Evolutionary conservation across 345 rosid species (phyloP), one percentile per base, ranked within the genome.

Genomic region (Capsella bursapastoris): DNA sequence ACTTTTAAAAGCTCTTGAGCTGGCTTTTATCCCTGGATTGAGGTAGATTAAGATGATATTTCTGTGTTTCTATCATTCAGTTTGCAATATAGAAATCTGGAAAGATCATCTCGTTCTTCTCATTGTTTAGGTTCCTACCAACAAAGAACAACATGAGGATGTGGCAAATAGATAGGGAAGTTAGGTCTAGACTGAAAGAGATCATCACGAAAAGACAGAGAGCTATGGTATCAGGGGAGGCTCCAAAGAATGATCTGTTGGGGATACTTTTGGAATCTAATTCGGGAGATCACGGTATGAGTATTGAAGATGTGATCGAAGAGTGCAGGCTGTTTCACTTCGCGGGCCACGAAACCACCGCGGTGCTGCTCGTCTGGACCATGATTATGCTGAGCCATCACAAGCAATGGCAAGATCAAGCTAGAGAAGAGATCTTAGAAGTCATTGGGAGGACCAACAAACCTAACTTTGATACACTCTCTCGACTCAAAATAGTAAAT

Each of bases 311-410:
- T 40, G 90, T 91, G 59, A 79, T 89, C 0, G 92, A 87, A 66
- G 97, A 91, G 74, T 89, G 93, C 73, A 87, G 87, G 60, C 53
- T 86, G 55, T 87, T 91, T 68, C 84, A 89, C 78, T 66, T 89
- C 5, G 91, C 91, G 6, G 96, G 93, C 9, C 85, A 87, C 62
- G 91, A 89, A 75, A 91, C 93, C 72, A 88, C 96, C 0, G 80
- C 97, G 5, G 77, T 73, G 27, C 67, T 89, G 63, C 87, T 89
- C 8, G 82, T 84, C 50, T 91, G 97, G 97, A 86, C 91, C 0
- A 74, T 86, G 75, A 78, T 91, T 57, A 68, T 85, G 65, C 72
- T 91, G 6, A 80, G 88, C 10, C 71, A 80, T 74, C 84, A 89
- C 68, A 78, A 78, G 12, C 5, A 82, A 1, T 89, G 97, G 96